phyloP scores from a whole-genome alignment of 345 rosid species.

The Eucalyptus sp. region DNA sequence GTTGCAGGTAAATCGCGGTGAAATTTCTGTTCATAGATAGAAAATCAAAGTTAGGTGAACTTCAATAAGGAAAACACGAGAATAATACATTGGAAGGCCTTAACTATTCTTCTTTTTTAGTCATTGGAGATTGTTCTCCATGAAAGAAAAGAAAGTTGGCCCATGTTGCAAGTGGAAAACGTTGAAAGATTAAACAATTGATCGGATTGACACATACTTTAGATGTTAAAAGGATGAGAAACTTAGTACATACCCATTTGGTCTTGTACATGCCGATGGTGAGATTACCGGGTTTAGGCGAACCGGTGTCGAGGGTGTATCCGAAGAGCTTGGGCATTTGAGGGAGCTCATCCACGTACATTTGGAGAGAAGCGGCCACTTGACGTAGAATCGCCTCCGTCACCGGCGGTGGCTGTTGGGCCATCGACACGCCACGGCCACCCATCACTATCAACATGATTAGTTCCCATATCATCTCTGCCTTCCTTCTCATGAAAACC shows the following conservation, averaged over 20 bases:
- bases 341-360: slow-evolving; percentile 3
- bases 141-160: not conserved
- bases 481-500: not conserved
- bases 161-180: not conserved
- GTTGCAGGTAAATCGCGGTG: slow-evolving; percentile 2
- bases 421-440: not conserved
- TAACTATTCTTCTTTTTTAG: not conserved
- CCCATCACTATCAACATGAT: not conserved
- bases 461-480: not conserved
- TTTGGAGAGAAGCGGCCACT: not conserved
- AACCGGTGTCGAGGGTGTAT: not conserved
- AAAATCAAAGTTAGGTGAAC: not conserved
- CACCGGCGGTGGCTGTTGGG: not conserved
- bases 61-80: not conserved
- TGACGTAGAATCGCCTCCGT: not conserved
- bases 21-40: not conserved
- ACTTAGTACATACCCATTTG: slow-evolving; percentile 4
- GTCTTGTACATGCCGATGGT: slow-evolving; percentile 4
- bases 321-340: not conserved
- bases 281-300: not conserved
- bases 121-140: not conserved
- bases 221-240: not conserved
- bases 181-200: not conserved
- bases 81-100: not conserved
- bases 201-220: not conserved